These are phyloP conservation scores for Eurotiales sp. DNA, from an alignment of 2,329 filamentous ascomycete genomes.

Conservation along the genomic window DNA sequence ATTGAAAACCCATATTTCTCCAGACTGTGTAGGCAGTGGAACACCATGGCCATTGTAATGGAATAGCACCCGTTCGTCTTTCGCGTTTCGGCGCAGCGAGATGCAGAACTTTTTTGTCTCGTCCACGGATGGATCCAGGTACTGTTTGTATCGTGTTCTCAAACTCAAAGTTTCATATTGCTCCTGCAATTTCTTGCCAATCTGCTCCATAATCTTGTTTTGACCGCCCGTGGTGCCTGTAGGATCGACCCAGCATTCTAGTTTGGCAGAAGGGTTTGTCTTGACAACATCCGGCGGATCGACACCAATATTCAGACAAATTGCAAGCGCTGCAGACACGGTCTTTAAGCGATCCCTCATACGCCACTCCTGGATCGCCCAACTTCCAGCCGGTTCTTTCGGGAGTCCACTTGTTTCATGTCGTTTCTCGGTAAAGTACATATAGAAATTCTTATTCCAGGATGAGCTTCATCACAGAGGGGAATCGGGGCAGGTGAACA, in stretches of 20 bases:
- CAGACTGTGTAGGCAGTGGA: constrained; percentile 88
- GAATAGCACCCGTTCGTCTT: constrained; percentile 93
- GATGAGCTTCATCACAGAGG: neutral
- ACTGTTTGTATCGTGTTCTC: constrained; percentile 94
- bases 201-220: constrained; percentile 83
- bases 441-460: constrained; percentile 79
- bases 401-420: constrained; percentile 92
- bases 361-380: constrained; percentile 82
- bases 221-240: constrained; percentile 70
- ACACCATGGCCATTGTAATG: constrained; percentile 99
- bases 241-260: constrained; percentile 97
- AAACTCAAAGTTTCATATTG: constrained; percentile 96
- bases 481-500: constrained; percentile 22
- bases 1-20: constrained; percentile 99
- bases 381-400: constrained; percentile 54
- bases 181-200: constrained; percentile 90
- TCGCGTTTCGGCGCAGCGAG: constrained; percentile 83
- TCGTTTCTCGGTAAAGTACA: constrained; percentile 98
- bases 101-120: constrained; percentile 96
- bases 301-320: constrained; percentile 95
- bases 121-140: constrained; percentile 92
- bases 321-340: constrained; percentile 86
- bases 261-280: constrained; percentile 85
- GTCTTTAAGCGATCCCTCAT: constrained; percentile 97
- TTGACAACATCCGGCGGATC: constrained; percentile 96